Evolutionary conservation across 148 eudicot species (phyloP).

Genomic region (Selenicereus undatus): DNA sequence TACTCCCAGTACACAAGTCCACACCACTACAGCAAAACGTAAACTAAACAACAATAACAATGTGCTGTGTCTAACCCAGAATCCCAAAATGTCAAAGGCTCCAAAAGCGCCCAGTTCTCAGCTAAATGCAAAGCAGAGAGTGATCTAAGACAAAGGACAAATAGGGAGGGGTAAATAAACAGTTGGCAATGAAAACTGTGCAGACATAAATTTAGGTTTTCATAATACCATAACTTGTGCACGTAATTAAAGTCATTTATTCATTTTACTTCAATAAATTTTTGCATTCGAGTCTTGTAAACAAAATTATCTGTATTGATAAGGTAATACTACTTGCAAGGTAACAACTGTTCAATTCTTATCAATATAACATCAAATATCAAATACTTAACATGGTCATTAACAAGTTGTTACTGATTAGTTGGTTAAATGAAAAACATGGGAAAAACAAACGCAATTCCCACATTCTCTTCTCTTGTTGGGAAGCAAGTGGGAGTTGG

Average conservation of each 20-base stretch:
- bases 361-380: no score
- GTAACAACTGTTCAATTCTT: no score
- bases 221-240: neutral
- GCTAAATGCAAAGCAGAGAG: neutral
- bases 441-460: neutral
- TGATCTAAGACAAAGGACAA: neutral
- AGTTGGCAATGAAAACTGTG: neutral
- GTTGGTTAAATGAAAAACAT: neutral
- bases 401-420: no score
- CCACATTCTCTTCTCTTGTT: constrained; percentile 34
- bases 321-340: no score
- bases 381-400: no score
- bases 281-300: no score
- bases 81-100: constrained; percentile 44
- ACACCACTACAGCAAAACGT: neutral
- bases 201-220: neutral
- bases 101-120: constrained; percentile 29
- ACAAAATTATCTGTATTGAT: no score
- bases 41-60: neutral
- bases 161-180: neutral
- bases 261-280: no score
- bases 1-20: constrained; percentile 9
- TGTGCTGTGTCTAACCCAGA: constrained; percentile 7
- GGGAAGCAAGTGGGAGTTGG: constrained; percentile 58
- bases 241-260: no score